Base-by-base conservation (phyloP, 2,329 filamentous ascomycete genomes). In the Apiospora saccharicola region DNA sequence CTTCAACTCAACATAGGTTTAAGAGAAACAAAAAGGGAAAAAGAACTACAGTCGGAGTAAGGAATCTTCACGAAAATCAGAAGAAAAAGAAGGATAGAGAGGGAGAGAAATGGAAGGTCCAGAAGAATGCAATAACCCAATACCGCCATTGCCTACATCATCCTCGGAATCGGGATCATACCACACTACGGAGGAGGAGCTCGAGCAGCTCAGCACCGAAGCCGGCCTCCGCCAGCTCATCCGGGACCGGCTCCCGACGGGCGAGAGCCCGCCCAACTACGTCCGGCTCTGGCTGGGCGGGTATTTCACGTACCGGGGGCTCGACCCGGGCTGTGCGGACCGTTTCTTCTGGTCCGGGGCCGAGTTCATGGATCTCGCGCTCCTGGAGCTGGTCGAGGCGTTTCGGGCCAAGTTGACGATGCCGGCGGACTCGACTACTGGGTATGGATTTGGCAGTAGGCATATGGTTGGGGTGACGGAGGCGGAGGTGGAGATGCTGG, bases 201-300 rank as follows among this genome's bases (percentile, higher is more conserved):
- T 24, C 34, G 46, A 49, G 46, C 34, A n/a, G 34, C 57, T 64
- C 19, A n/a, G 34, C 57, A 68, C 67, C 43, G 67, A 68, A 24
- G 24, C 67, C 24, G 16, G 24, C 43, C 67, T 68, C 16, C 67
- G 67, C 24, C 14, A 49, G 24, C 43, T 34, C 14, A 46, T 68
- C 13, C 7, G 30, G 2, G 24, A 12, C 43, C 67, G 46, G 24
- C 43, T 68, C 13, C 67, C 67, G 14, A 46, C 24, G 43, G 67
- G 43, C 43, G 43, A 68, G 67, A 68, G 43, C 16, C 67, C 71
- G 68, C 71, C 71, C 16, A 67, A 43, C 67, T 69, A 70, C 47
- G 71, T 72, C 24, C 68, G 71, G 49, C 49, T 67, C 51, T 72
- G 71, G 71, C 46, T 72, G 10, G 53, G 41, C 41, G 71, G 67